Base-by-base conservation (phyloP, 371 early-diverging fungal species). In the Conidiobolus coronatus region DNA sequence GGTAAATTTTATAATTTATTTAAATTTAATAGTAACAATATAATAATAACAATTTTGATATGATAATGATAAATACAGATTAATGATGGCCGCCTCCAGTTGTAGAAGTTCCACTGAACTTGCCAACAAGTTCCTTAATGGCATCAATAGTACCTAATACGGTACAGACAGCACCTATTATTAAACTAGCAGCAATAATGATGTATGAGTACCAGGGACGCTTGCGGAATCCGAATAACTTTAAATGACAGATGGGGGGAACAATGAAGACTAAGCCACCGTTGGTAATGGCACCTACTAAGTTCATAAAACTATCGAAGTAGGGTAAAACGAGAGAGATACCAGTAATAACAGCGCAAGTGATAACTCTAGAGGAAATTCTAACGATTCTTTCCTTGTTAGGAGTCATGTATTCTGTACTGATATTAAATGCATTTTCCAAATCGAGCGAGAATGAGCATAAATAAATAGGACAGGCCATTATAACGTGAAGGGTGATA, bases 401-500 rank as follows among this genome's bases (percentile, higher is more conserved):
- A 12, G 33, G 44, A 35, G 20, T 34, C 44, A 43, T 43, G 34
- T 34, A 22, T 2, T 43, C 18, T 4, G 44, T 23, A 17, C 52
- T 55, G 14, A 61, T 48, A 23, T 55, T 60, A 42, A 75, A 49
- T 53, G 72, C 72, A 17, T 68, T 57, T 56, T 80, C 81, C 20
- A 76, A 54, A 48, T 81, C 79, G 22, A 75, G 61, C n/a, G 83
- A 69, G 50, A 89, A 78, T 0, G 84, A 75, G 1, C 86, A 82
- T 40, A 80, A 50, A 44, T 84, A 58, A 22, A 86, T 69, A 13
- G 89, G 89, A 17, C 77, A 68, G 5, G 87, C 84, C 18, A 79
- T 56, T 6, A 86, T 52, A n/a, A 86, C 84, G 50, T 86, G 87
- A 13, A 76, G 58, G 0, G 83, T 82, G 55, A 86, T 78, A 53